Percentiles rank a stretch among this genome's conserved stretches.
Conservation (phyloP, 1,139 yeast species). For the Candida pseudoviswanathii region DNA sequence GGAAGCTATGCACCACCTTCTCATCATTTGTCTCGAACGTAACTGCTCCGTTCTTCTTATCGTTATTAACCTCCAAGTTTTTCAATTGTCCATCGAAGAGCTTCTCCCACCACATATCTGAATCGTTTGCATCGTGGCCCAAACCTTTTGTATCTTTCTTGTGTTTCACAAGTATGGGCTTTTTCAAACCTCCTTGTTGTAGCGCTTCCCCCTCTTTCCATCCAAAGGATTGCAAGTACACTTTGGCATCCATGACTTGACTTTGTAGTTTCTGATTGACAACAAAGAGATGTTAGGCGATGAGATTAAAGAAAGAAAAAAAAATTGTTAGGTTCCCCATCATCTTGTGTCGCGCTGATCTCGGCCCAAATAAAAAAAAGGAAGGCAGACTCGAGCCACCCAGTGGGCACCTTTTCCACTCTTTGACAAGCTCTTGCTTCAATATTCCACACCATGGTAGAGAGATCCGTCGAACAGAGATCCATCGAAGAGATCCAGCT, state of each 20-base stretch:
- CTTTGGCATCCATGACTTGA: constrained; percentile 66
- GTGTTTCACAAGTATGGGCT: constrained; percentile 87
- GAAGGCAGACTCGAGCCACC: not conserved
- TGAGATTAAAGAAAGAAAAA: not conserved
- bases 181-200: constrained; percentile 73
- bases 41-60: constrained; percentile 22
- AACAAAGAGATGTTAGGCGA: not conserved
- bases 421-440: no score
- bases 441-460: not conserved
- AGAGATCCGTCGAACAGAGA: not conserved
- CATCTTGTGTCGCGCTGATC: no score
- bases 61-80: constrained; percentile 60
- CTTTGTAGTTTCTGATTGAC: not conserved
- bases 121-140: constrained; percentile 68
- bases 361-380: not conserved
- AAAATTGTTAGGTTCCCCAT: not conserved
- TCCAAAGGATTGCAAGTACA: constrained; percentile 75
- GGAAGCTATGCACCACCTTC: constrained; percentile 30
- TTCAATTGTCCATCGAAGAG: constrained; percentile 92
- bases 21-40: constrained; percentile 47
- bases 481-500: constrained; percentile 1
- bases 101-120: constrained; percentile 97
- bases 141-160: constrained; percentile 89
- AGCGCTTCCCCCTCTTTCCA: constrained; percentile 93
- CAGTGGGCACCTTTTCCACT: no score